Conservation (phyloP, 495 filamentous ascomycete genomes). For the Hyaloscypha bicolor region DNA sequence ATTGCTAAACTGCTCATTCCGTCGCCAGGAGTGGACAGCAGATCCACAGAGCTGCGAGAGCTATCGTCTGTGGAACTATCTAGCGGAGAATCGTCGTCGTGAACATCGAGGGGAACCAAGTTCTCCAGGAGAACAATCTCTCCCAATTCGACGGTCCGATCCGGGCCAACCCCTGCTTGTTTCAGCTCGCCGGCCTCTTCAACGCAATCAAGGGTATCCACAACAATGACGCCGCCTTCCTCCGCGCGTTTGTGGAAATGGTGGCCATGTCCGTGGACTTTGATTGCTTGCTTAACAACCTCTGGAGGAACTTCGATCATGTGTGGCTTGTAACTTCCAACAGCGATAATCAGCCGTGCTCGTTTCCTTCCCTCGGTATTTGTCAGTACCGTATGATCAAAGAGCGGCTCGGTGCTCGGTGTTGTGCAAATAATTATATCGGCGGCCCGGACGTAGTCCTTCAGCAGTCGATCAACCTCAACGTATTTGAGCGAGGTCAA, state of each 20-base stretch:
- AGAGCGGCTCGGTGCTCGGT: slow-evolving; percentile 49
- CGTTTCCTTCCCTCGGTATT: slow-evolving; percentile 69
- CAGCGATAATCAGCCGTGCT: slow-evolving; percentile 74
- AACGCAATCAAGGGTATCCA: slow-evolving; percentile 81
- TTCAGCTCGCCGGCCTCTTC: slow-evolving; percentile 90
- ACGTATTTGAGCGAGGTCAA: slow-evolving; percentile 58
- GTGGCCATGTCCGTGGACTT: slow-evolving; percentile 45
- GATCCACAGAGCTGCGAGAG: slow-evolving; percentile 10
- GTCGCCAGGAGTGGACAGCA: not conserved
- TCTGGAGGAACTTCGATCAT: slow-evolving; percentile 87
- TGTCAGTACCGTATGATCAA: slow-evolving; percentile 60
- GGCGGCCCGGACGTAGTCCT: slow-evolving; percentile 64
- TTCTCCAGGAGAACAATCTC: slow-evolving; percentile 77
- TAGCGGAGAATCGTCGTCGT: slow-evolving; percentile 5
- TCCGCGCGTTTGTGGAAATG: slow-evolving; percentile 73
- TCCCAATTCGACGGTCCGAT: slow-evolving; percentile 83
- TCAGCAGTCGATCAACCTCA: slow-evolving; percentile 69
- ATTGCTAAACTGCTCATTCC: slow-evolving; percentile 18
- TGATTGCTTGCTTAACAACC: slow-evolving; percentile 70
- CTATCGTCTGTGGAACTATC: slow-evolving; percentile 6
- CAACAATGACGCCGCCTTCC: slow-evolving; percentile 75
- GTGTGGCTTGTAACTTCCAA: slow-evolving; percentile 80
- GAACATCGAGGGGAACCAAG: slow-evolving; percentile 30
- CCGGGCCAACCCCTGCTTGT: slow-evolving; percentile 67
- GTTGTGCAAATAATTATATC: slow-evolving; percentile 80